A percentile compares a stretch with the other conserved stretches of the same genome.
Conservation (phyloP, 2,329 filamentous ascomycete species). For the Emmonsiellopsis sp. region DNA sequence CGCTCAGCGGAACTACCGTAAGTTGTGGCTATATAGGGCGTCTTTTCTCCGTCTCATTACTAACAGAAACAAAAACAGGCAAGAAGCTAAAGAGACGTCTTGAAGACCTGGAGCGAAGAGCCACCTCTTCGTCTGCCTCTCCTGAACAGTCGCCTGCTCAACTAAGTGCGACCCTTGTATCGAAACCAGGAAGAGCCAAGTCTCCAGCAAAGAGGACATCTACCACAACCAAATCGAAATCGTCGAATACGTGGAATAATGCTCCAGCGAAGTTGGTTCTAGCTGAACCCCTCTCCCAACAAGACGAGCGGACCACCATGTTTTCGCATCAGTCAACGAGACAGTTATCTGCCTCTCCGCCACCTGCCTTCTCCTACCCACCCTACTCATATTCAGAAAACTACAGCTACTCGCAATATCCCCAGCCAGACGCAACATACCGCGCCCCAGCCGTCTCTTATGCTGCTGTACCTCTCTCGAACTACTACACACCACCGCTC, state of each 20-base stretch:
- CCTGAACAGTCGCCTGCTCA: slow-evolving; percentile 50
- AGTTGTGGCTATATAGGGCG: slow-evolving; percentile 19
- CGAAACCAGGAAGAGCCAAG: neutral
- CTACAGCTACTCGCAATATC: slow-evolving; percentile 27
- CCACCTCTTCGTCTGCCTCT: slow-evolving; percentile 51
- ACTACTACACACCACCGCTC: slow-evolving; percentile 30
- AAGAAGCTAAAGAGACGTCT: slow-evolving; percentile 60
- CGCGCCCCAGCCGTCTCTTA: slow-evolving; percentile 23
- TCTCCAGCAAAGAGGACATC: slow-evolving; percentile 12
- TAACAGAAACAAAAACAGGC: slow-evolving; percentile 30
- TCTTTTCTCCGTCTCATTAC: neutral
- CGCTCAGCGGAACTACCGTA: slow-evolving; percentile 95
- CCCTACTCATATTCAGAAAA: slow-evolving; percentile 34
- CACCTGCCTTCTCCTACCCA: slow-evolving; percentile 44
- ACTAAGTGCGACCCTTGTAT: slow-evolving; percentile 18
- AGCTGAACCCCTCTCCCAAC: slow-evolving; percentile 24
- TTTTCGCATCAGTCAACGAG: slow-evolving; percentile 50
- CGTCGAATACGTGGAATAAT: slow-evolving; percentile 15
- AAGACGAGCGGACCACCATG: slow-evolving; percentile 42
- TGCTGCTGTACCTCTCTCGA: slow-evolving; percentile 24
- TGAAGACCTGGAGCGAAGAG: slow-evolving; percentile 54
- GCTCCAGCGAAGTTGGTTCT: slow-evolving; percentile 12
- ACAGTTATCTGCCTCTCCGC: slow-evolving; percentile 50
- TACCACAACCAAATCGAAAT: slow-evolving; percentile 16
- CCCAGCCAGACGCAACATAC: slow-evolving; percentile 23